Conservation (phyloP, 106 monocot species). For the Posidonia australis region DNA sequence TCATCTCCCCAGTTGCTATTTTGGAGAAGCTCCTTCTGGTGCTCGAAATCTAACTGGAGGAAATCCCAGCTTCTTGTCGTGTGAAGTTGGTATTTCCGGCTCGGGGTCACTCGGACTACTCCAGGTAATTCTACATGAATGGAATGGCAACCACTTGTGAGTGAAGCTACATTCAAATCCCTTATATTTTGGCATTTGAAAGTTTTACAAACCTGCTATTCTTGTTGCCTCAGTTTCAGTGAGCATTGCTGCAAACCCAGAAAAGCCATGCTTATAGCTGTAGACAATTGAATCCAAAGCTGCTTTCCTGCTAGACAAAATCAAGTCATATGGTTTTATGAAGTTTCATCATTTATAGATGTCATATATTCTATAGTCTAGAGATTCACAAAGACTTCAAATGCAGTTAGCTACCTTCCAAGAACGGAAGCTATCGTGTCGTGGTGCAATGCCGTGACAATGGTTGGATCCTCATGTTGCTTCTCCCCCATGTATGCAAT, state of each 20-base stretch:
- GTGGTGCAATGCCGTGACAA: slow-evolving; percentile 28
- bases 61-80: slow-evolving; percentile 84
- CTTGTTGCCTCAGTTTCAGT: slow-evolving; percentile 27
- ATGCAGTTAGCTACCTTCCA: slow-evolving; percentile 21
- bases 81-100: slow-evolving; percentile 41
- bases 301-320: slow-evolving; percentile 26
- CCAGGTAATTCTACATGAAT: slow-evolving; percentile 38
- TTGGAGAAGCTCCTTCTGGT: slow-evolving; percentile 26
- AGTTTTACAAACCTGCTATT: slow-evolving; percentile 13
- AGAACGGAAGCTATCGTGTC: slow-evolving; percentile 22
- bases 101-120: slow-evolving; percentile 42
- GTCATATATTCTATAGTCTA: no score
- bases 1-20: slow-evolving; percentile 36
- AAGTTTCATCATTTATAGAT: no score
- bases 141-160: not conserved
- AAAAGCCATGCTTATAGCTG: slow-evolving; percentile 55
- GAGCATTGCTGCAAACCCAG: slow-evolving; percentile 47
- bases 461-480: slow-evolving; percentile 28
- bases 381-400: no score
- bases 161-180: no score
- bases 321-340: not conserved
- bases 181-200: not conserved
- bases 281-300: slow-evolving; percentile 29
- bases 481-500: slow-evolving; percentile 42
- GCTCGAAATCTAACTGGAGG: slow-evolving; percentile 21